These are phyloP conservation scores for Neonothopanus nambi DNA, from an alignment of 1,284 basidiomycete species.

Conservation along the genomic window DNA sequence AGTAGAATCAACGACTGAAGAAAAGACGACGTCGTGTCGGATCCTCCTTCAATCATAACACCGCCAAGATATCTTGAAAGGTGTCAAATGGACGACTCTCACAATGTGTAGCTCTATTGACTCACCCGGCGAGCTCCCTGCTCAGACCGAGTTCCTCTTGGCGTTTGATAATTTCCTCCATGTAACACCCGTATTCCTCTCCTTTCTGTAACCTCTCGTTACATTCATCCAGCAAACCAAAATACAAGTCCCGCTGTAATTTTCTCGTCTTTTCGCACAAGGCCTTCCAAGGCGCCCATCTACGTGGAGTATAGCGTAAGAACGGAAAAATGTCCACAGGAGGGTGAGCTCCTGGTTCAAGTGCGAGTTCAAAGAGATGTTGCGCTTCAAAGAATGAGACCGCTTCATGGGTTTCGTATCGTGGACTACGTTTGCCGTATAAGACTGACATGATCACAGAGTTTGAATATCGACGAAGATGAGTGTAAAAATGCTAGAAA, in stretches of 20 bases:
- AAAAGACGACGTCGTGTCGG: constrained; percentile 17
- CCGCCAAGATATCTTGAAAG: constrained; percentile 17
- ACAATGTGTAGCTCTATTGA: too few species aligned
- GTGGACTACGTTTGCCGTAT: constrained; percentile 31
- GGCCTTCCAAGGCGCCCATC: constrained; percentile 34
- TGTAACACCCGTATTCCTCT: constrained; percentile 14
- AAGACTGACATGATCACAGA: constrained; percentile 31
- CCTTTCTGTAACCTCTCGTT: constrained; percentile 8
- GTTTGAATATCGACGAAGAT: constrained; percentile 27
- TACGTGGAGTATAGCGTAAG: constrained; percentile 33
- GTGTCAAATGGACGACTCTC: neutral
- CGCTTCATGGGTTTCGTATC: constrained; percentile 24
- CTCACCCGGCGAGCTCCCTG: constrained; percentile 14
- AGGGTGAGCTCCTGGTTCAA: constrained; percentile 31
- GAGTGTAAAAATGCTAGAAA: constrained; percentile 27
- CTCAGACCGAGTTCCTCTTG: constrained; percentile 12
- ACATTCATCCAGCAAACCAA: constrained; percentile 14
- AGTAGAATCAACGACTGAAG: constrained; percentile 14
- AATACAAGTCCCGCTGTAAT: constrained; percentile 20
- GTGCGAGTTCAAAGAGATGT: constrained; percentile 26
- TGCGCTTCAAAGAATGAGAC: constrained; percentile 27
- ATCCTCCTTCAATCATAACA: constrained; percentile 17
- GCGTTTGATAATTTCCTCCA: constrained; percentile 13
- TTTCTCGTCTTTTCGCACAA: constrained; percentile 22
- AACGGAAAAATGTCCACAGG: constrained; percentile 35